Evolutionary conservation across 371 early-diverging fungal species (phyloP), one percentile per base, ranked within the genome.

Genomic region (Apophysomyces variabilis): DNA sequence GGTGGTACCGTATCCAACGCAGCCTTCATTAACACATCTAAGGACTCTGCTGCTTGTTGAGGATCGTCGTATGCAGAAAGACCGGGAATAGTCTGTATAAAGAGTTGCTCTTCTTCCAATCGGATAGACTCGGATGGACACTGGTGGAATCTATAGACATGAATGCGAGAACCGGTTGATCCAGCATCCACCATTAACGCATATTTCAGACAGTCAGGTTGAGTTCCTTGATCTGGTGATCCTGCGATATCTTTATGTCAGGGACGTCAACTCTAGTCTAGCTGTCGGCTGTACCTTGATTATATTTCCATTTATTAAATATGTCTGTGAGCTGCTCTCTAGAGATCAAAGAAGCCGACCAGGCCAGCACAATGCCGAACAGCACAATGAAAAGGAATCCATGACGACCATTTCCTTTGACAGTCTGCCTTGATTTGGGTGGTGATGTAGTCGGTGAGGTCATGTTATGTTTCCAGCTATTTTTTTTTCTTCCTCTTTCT

Each of bases 141-240:
- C 80, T 92, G 92, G 74, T 92, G 91, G 67, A 90, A 90, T 67
- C 85, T 82, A 84, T 98, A 99, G 21, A 96, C 96, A 72, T 99
- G 99, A 69, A 99, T 93, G 32, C 99, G 93, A 1, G 96, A 95
- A 18, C 99, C 99, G 5, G 96, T 94, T 3, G 96, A 96, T 0
- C 99, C 99, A 14, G 99, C 99, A 69, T 99, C 99, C 32, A 99
- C 71, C 91, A 99, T 95, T 41, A 90, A 69, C 6, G 85, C 87
- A 73, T 89, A 87, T 59, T 87, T 73, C 35, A 70, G 59, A 63
- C 79, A 79, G 1, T 67, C 46, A 39, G 60, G 32, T 35, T 13
- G 38, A 38, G 36, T 50, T 12, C 16, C 36, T 59, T 45, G 59
- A 9, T 43, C 56, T 54, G 50, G n/a, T 11, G 41, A 41, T 37